Conservation (phyloP, 2,329 filamentous ascomycete genomes). For the Lecanosticta acicola region DNA sequence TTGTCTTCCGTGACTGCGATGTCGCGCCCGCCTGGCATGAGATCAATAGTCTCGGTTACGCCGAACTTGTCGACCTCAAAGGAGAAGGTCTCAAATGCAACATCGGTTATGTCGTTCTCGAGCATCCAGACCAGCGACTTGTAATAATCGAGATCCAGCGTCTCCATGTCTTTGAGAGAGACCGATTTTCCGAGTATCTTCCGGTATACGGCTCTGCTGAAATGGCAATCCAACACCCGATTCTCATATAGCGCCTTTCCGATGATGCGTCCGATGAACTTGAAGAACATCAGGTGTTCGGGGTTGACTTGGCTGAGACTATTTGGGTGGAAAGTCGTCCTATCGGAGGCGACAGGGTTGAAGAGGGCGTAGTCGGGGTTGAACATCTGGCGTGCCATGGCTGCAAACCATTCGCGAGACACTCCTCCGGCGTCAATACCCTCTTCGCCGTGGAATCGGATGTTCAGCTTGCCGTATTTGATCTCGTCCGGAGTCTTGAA, state of each 20-base stretch:
- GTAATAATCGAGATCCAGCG: conserved; percentile 96
- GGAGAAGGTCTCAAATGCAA: conserved; percentile 94
- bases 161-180: conserved; percentile 99
- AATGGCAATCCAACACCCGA: conserved; percentile 94
- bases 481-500: conserved; percentile 96
- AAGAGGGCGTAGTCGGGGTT: conserved; percentile 96
- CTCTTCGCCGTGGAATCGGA: conserved; percentile 94
- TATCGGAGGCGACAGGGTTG: conserved; percentile 91
- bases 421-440: conserved; percentile 97
- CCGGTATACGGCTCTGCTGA: conserved; percentile 97
- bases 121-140: conserved; percentile 98
- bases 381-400: conserved; percentile 96
- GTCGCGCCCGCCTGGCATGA: conserved; percentile 81
- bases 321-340: conserved; percentile 98
- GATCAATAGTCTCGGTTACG: conserved; percentile 77
- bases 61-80: conserved; percentile 93
- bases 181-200: conserved; percentile 91
- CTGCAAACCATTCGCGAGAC: conserved; percentile 98
- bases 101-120: conserved; percentile 96
- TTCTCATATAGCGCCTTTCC: conserved; percentile 97
- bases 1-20: conserved; percentile 95
- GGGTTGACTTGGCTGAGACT: conserved; percentile 88
- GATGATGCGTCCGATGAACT: conserved; percentile 97
- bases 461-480: conserved; percentile 98
- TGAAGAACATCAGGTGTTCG: conserved; percentile 97